Evolutionary conservation across 2,329 filamentous ascomycete species (phyloP).

Genomic region (Claviceps purpurea): DNA sequence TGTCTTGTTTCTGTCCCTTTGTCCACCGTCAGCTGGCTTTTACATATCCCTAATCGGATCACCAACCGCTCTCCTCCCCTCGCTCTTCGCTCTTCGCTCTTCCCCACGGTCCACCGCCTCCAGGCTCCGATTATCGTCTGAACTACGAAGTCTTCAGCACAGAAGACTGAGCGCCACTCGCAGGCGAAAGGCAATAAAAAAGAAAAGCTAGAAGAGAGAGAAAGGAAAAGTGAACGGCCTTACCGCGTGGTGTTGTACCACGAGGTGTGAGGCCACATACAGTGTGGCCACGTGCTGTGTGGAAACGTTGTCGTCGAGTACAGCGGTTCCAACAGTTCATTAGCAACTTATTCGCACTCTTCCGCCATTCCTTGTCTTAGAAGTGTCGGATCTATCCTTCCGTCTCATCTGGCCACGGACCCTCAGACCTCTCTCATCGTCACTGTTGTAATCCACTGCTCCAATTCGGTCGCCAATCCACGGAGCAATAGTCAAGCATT

Average conservation of each 20-base stretch:
- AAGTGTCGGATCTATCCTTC: too few relatives aligned
- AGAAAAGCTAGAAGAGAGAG: background rate
- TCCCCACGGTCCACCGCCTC: background rate
- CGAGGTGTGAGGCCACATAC: too few relatives aligned
- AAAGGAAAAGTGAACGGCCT: background rate
- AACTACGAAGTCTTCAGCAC: background rate
- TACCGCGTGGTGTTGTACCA: too few relatives aligned
- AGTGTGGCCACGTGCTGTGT: too few relatives aligned
- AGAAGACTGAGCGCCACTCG: background rate
- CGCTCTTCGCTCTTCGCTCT: background rate
- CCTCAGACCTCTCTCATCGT: too few relatives aligned
- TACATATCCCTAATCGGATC: background rate
- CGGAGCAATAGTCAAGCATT: background rate
- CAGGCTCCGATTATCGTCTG: background rate
- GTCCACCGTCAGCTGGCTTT: too few relatives aligned
- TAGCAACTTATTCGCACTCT: too few relatives aligned
- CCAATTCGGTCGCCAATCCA: background rate
- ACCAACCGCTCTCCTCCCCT: too few relatives aligned
- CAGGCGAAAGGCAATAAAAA: background rate
- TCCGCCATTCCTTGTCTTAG: too few relatives aligned
- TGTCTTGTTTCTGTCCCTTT: background rate
- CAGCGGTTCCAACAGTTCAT: too few relatives aligned
- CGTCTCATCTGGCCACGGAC: too few relatives aligned
- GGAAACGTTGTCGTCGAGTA: background rate
- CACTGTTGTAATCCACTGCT: background rate